Percentiles rank a stretch among this genome's conserved stretches.
Conservation (phyloP, 768 basidiomycete genomes). For the Boletus barrowsii region DNA sequence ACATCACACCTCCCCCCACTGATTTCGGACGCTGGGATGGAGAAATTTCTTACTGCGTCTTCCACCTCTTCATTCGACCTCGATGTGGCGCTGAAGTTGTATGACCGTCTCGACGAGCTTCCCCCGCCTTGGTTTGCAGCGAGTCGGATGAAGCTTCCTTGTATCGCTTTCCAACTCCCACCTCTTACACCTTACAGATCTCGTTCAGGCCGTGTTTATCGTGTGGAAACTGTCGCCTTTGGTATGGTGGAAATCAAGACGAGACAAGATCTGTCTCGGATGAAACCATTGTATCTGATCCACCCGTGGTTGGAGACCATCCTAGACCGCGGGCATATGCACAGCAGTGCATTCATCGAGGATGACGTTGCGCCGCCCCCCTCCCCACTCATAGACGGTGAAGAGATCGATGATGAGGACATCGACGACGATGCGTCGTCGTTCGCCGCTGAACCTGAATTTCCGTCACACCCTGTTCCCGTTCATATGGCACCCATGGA, state of each 20-base stretch:
- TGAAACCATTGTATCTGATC: background rate
- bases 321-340: background rate
- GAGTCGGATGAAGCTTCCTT: background rate
- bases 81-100: background rate
- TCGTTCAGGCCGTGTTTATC: background rate
- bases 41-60: background rate
- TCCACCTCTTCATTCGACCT: background rate
- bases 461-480: no score
- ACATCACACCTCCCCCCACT: background rate
- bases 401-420: background rate
- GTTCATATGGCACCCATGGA: background rate
- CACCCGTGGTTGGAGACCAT: conserved; percentile 5
- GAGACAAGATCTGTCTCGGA: background rate
- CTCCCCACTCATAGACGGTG: background rate
- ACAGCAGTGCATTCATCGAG: background rate
- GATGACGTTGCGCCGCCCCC: background rate
- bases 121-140: background rate
- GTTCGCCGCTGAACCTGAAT: background rate
- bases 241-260: background rate
- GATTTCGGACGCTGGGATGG: background rate
- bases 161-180: background rate
- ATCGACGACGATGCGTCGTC: background rate
- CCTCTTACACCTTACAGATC: background rate
- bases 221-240: background rate
- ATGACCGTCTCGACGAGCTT: background rate